A percentile compares a stretch with the other conserved stretches of the same genome.
Conservation (phyloP, 441 rosid species). For the Biscutella laevigata region DNA sequence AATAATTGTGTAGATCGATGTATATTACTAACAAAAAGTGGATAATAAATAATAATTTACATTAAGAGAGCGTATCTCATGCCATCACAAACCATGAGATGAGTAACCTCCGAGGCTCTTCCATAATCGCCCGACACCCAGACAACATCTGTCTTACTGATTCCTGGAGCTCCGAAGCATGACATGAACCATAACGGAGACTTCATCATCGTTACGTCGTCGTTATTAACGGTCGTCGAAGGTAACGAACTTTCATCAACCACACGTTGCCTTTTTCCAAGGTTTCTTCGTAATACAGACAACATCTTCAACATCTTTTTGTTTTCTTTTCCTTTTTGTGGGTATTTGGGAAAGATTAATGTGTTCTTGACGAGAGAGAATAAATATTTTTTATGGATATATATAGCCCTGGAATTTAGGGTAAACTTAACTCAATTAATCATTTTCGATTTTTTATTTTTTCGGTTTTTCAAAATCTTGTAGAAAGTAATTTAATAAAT, state of each 20-base stretch:
- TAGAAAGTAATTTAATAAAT: no score
- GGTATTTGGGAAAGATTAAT: no score
- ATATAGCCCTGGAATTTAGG: no score
- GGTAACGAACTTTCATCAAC: slow-evolving; percentile 54
- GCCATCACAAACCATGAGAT: slow-evolving; percentile 82
- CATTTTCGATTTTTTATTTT: no score
- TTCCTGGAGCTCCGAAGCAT: slow-evolving; percentile 67
- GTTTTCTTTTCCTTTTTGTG: not conserved
- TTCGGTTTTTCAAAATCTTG: no score
- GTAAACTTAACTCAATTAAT: no score
- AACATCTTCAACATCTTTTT: slow-evolving; percentile 40
- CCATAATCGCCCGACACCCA: slow-evolving; percentile 71
- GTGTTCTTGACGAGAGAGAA: no score
- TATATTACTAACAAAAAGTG: not conserved
- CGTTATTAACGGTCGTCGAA: slow-evolving; percentile 12
- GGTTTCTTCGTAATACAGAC: slow-evolving; percentile 30
- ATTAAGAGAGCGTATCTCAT: slow-evolving; percentile 88
- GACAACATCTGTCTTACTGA: slow-evolving; percentile 49
- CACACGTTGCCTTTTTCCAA: slow-evolving; percentile 53
- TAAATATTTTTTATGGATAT: no score
- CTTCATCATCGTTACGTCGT: slow-evolving; percentile 19
- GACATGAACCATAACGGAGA: slow-evolving; percentile 43
- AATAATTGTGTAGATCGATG: not conserved
- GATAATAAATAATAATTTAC: slow-evolving; percentile 20
- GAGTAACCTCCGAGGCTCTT: slow-evolving; percentile 64